These are phyloP conservation scores for Exophiala sp. DNA, from an alignment of 2,329 filamentous ascomycete genomes.

Conservation along the genomic window DNA sequence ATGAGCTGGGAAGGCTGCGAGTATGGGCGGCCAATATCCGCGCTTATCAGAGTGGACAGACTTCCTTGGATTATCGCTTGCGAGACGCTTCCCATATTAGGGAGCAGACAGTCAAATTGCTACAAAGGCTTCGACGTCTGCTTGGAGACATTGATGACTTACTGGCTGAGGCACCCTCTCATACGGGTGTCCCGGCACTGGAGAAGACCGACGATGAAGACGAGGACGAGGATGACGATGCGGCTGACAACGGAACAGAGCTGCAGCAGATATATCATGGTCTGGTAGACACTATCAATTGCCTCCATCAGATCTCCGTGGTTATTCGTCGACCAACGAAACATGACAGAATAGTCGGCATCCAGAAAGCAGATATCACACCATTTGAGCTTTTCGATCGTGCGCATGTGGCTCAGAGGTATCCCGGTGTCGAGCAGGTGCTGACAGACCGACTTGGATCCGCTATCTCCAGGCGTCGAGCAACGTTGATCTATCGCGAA, in stretches of 20 bases:
- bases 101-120: constrained; percentile 10
- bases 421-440: constrained; percentile 17
- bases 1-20: constrained; percentile 9
- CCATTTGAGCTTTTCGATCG: background rate
- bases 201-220: no score
- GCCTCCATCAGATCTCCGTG: constrained; percentile 36
- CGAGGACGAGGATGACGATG: no score
- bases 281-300: constrained; percentile 30
- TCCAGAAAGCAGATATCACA: background rate
- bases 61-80: constrained; percentile 33
- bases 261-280: constrained; percentile 21
- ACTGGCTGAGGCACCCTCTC: background rate
- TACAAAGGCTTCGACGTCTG: constrained; percentile 13
- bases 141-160: constrained; percentile 8
- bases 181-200: background rate
- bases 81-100: constrained; percentile 28
- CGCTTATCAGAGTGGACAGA: constrained; percentile 28
- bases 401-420: constrained; percentile 29
- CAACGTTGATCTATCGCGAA: constrained; percentile 38
- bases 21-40: constrained; percentile 34
- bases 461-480: constrained; percentile 35
- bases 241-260: constrained; percentile 7
- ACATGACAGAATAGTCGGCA: constrained; percentile 34
- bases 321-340: constrained; percentile 37
- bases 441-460: constrained; percentile 31